These are phyloP conservation scores for Xanthoconium stramineum DNA, from an alignment of 768 basidiomycete species.

Conservation along the genomic window DNA sequence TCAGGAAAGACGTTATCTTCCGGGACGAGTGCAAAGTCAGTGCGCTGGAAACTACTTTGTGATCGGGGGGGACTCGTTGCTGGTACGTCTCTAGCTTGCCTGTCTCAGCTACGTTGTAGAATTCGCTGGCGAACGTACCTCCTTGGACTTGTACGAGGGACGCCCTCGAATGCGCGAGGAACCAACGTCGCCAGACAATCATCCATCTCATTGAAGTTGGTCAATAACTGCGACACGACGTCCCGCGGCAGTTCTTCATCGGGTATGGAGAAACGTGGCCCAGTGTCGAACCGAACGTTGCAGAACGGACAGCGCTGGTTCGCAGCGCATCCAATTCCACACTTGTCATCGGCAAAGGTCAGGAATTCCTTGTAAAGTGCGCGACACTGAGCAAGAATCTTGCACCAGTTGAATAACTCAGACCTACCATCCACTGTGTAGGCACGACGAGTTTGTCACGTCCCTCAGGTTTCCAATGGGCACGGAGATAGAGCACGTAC, in stretches of 20 bases:
- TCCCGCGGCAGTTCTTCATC: constrained; percentile 11
- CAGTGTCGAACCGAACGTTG: constrained; percentile 15
- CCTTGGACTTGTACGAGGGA: constrained; percentile 11
- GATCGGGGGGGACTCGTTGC: background rate
- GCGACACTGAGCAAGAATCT: background rate
- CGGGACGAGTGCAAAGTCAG: constrained; percentile 17
- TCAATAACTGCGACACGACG: constrained; percentile 11
- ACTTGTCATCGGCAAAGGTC: background rate
- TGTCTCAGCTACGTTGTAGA: constrained; percentile 2
- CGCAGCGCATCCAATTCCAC: background rate
- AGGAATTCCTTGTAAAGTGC: constrained; percentile 7
- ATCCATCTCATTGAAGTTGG: background rate
- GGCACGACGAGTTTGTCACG: constrained; percentile 19
- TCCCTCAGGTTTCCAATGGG: constrained; percentile 19
- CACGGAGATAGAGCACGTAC: constrained; percentile 23
- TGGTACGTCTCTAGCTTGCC: constrained; percentile 6
- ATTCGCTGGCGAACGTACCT: constrained; percentile 13
- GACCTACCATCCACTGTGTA: constrained; percentile 26
- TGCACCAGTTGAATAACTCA: background rate
- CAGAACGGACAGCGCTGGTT: constrained; percentile 15
- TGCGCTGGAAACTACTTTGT: background rate
- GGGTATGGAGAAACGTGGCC: background rate
- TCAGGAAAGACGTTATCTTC: background rate
- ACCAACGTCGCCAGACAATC: constrained; percentile 4
- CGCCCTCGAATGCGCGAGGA: constrained; percentile 14